phyloP scores from a whole-genome alignment of 1,139 yeast species.

The Debaryomyces coudertii region DNA sequence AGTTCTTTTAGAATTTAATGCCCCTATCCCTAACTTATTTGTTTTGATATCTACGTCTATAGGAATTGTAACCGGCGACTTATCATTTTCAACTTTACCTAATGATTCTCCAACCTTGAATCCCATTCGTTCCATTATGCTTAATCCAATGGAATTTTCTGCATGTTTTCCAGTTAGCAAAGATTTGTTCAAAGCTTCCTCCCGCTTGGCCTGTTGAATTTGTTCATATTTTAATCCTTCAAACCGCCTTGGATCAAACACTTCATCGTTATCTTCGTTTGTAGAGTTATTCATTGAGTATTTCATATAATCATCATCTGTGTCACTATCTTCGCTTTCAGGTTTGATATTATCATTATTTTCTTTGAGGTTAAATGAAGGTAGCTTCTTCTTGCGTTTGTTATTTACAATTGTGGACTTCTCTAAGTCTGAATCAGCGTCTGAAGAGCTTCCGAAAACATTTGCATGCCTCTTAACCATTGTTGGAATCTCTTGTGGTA shows the following conservation, averaged over 20 bases:
- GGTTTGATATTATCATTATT: background rate
- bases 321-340: conserved; percentile 1
- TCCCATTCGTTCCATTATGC: conserved; percentile 62
- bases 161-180: conserved; percentile 14
- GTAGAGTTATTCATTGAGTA: conserved; percentile 2
- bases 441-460: conserved; percentile 20
- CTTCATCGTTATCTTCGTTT: background rate
- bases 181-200: conserved; percentile 15
- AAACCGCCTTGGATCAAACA: background rate
- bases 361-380: background rate
- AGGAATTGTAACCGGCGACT: conserved; percentile 25
- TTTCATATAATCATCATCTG: conserved; percentile 15
- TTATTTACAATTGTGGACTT: background rate
- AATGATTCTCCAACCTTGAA: conserved; percentile 48
- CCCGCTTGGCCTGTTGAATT: conserved; percentile 3
- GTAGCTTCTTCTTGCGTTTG: conserved; percentile 4
- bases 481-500: background rate
- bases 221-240: conserved; percentile 8
- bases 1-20: background rate
- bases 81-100: conserved; percentile 29
- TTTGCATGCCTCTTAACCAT: conserved; percentile 13
- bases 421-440: conserved; percentile 17
- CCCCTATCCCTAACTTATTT: conserved; percentile 17
- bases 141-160: conserved; percentile 44
- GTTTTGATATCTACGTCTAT: conserved; percentile 15